Evolutionary conservation across 2,329 filamentous ascomycete species (phyloP).

Genomic region (Emergomyces africanus): DNA sequence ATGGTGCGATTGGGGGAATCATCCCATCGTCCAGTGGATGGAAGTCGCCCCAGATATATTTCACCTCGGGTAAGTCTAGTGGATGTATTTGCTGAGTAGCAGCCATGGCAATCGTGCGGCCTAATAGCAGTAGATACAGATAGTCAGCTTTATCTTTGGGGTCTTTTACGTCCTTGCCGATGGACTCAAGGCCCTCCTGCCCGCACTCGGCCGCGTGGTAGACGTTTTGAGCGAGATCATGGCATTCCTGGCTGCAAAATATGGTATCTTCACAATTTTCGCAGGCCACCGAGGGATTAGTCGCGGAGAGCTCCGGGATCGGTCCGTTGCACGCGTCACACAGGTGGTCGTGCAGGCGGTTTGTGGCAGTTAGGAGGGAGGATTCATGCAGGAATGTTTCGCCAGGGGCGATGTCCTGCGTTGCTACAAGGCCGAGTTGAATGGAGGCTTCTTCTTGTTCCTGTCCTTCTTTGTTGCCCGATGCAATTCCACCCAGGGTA

Average conservation of each 20-base stretch:
- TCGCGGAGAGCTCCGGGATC: conserved; percentile 45
- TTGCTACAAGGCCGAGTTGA: conserved; percentile 85
- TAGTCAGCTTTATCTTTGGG: conserved; percentile 46
- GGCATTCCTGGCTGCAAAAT: conserved; percentile 48
- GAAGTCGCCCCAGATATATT: conserved; percentile 56
- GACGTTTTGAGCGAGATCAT: conserved; percentile 39
- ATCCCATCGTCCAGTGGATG: conserved; percentile 19
- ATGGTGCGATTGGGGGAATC: conserved; percentile 2
- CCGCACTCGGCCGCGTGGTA: conserved; percentile 51
- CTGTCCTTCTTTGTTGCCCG: conserved; percentile 10
- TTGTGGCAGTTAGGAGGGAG: conserved; percentile 78
- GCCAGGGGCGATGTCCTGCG: conserved; percentile 61
- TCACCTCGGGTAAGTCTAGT: conserved; percentile 46
- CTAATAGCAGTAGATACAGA: conserved; percentile 47
- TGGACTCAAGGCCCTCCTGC: conserved; percentile 40
- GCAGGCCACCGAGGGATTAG: conserved; percentile 33
- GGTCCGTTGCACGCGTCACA: conserved; percentile 80
- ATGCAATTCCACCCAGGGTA: conserved; percentile 11
- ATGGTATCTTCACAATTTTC: conserved; percentile 45
- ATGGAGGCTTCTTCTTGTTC: conserved; percentile 35
- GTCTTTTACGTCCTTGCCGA: conserved; percentile 44
- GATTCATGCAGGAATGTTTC: conserved; percentile 70
- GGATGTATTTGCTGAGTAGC: conserved; percentile 46
- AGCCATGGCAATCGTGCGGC: conserved; percentile 48
- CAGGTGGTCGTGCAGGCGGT: conserved; percentile 69